A percentile compares a stretch with the other conserved stretches of the same genome.
Evolutionary conservation across 345 rosid species (phyloP).

Genomic region (Arabidopsis thaliana): DNA sequence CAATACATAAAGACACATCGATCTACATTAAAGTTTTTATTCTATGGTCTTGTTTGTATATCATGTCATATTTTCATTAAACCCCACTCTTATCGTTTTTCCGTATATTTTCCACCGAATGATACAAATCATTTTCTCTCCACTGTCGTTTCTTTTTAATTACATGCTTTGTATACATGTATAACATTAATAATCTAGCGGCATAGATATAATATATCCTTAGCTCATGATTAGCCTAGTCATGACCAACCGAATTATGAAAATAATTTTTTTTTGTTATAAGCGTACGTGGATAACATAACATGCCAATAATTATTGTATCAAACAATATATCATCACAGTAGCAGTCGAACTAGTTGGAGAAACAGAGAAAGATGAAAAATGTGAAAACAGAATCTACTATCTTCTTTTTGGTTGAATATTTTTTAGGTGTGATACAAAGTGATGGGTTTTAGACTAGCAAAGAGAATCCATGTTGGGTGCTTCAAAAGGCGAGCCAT

Average conservation of each 20-base stretch:
- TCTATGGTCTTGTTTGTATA: slow-evolving; percentile 17
- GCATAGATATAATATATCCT: slow-evolving; percentile 6
- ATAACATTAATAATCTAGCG: background rate
- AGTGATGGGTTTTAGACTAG: slow-evolving; percentile 48
- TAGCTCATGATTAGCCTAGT: slow-evolving; percentile 38
- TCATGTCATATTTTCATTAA: slow-evolving; percentile 29
- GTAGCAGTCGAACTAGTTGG: slow-evolving; percentile 9
- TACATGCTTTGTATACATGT: background rate
- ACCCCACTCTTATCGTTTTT: slow-evolving; percentile 36
- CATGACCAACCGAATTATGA: slow-evolving; percentile 29
- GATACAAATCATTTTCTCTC: slow-evolving; percentile 26
- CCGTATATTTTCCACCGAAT: slow-evolving; percentile 29
- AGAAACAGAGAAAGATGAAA: background rate
- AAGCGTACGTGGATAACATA: slow-evolving; percentile 17
- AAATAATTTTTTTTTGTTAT: background rate
- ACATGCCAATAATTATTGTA: background rate
- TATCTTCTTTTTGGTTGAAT: slow-evolving; percentile 3
- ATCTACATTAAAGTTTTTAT: slow-evolving; percentile 36
- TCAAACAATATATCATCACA: background rate
- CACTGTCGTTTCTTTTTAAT: background rate
- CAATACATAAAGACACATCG: slow-evolving; percentile 34
- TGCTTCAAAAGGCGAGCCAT: slow-evolving; percentile 50
- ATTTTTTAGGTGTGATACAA: slow-evolving; percentile 39
- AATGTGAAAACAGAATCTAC: slow-evolving; percentile 36
- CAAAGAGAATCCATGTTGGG: slow-evolving; percentile 50